Base-by-base conservation (phyloP, 1,284 basidiomycete species). In the Cutaneotrichosporon sp. region DNA sequence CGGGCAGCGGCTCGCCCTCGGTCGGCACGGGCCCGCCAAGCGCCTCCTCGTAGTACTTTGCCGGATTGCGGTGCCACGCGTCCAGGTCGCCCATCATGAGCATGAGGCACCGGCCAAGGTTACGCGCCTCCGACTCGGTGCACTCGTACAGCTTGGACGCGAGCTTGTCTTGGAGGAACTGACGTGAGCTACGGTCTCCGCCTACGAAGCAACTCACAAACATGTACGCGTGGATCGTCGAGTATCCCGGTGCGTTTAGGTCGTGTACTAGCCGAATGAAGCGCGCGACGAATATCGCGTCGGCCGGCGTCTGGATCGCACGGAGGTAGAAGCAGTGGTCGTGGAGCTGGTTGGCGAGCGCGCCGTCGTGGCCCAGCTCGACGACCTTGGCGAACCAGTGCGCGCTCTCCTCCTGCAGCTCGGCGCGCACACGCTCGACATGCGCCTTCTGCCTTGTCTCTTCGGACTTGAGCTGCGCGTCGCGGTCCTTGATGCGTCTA, bases 271-370 rank as follows among this genome's bases (percentile, higher is more conserved):
- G 80, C 63, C 88, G 87, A 68, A 98, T 86, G 67, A 98, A 88
- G 62, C 90, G 87, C 8, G 90, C 87, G 55, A 92, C 90, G 62
- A 87, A 98, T 51, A 94, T 86, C 10, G 96, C 96, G 72, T 98
- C 96, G 81, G 92, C 90, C 0, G 93, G 91, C 0, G 93, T 94
- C 14, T 97, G 78, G 36, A 96, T 79, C 55, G 88, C 89, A 26
- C 96, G 84, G 3, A 96, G 94, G 66, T 90, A 86, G 59, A 98
- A 82, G 72, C 96, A 98, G 67, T 93, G 84, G 68, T 97, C 90
- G 52, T 73, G 69, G 4, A 76, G 53, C 37, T 71, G 63, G 8
- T 44, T 30, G 8, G 44, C 47, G 10, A 58, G 23, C 7, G 36
- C 21, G n/a, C 55, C 55, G 18, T 47, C 44, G 1, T 54, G 53